These are phyloP conservation scores for Daldinia grandis DNA, from an alignment of 495 filamentous ascomycete genomes.

Conservation along the genomic window DNA sequence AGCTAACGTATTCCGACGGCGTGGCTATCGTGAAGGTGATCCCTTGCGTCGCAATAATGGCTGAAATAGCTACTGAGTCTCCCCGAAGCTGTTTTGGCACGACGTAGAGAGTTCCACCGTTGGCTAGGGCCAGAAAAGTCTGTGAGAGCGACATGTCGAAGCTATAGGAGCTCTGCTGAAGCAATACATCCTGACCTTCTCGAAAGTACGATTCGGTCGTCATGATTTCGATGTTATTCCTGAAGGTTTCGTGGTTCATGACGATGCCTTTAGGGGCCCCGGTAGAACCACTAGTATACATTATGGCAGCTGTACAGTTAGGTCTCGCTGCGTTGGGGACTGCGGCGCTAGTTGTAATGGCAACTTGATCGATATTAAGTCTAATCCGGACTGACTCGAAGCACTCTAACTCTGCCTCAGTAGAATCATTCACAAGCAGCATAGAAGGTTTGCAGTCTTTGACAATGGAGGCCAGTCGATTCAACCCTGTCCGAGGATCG, in stretches of 20 bases:
- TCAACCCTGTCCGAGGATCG: slow-evolving; percentile 49
- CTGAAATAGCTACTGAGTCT: slow-evolving; percentile 12
- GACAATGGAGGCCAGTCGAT: slow-evolving; percentile 33
- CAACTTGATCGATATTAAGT: slow-evolving; percentile 25
- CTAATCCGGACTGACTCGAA: not conserved
- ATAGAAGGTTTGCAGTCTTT: slow-evolving; percentile 18
- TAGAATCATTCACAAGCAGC: slow-evolving; percentile 50
- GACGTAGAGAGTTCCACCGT: slow-evolving; percentile 41
- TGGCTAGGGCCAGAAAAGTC: slow-evolving; percentile 39
- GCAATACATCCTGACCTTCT: not conserved
- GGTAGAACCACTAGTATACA: slow-evolving; percentile 60
- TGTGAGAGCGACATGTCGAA: slow-evolving; percentile 48
- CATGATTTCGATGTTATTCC: slow-evolving; percentile 8
- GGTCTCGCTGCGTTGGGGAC: not conserved
- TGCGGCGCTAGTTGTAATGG: no score
- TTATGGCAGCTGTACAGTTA: slow-evolving; percentile 40
- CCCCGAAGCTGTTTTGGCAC: slow-evolving; percentile 26
- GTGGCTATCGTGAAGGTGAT: not conserved
- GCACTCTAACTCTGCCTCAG: slow-evolving; percentile 50
- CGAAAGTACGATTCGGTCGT: not conserved
- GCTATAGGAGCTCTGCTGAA: slow-evolving; percentile 43
- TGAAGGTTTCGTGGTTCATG: slow-evolving; percentile 42
- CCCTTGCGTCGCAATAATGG: not conserved
- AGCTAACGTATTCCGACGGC: not conserved
- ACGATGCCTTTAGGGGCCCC: slow-evolving; percentile 58